Evolutionary conservation across 495 filamentous ascomycete species (phyloP).

Genomic region (Thermothielavioides terrestris): DNA sequence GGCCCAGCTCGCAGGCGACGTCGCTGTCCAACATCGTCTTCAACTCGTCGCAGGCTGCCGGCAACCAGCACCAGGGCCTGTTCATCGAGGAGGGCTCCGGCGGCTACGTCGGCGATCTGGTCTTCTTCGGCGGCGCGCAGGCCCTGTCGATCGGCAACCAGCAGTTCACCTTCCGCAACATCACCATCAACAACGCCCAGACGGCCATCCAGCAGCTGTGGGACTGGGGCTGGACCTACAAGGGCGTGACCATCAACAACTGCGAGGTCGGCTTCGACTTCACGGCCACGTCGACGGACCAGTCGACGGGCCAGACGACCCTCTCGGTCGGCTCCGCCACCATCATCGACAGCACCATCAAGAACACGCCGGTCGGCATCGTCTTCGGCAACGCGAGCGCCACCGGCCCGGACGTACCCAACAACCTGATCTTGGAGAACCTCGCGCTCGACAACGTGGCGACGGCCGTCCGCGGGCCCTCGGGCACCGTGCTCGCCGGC

Average conservation of each 20-base stretch:
- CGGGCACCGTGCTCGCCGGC: constrained; percentile 47
- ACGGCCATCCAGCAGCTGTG: constrained; percentile 45
- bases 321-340: constrained; percentile 65
- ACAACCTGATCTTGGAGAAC: constrained; percentile 56
- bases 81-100: constrained; percentile 70
- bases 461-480: constrained; percentile 46
- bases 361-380: constrained; percentile 50
- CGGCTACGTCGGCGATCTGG: constrained; percentile 65
- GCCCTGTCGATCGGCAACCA: constrained; percentile 65
- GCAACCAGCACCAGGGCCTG: constrained; percentile 61
- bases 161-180: constrained; percentile 71
- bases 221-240: constrained; percentile 57
- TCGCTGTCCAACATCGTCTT: constrained; percentile 69
- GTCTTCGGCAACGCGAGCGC: constrained; percentile 41
- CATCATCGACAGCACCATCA: constrained; percentile 70
- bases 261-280: constrained; percentile 61
- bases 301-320: no score
- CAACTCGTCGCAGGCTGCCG: constrained; percentile 46
- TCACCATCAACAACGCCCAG: constrained; percentile 50
- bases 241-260: constrained; percentile 55
- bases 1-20: constrained; percentile 67
- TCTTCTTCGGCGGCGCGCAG: constrained; percentile 57
- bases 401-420: constrained; percentile 37
- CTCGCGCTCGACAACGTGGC: constrained; percentile 48
- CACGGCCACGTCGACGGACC: constrained; percentile 21